These are phyloP conservation scores for Cicer judaicum DNA, from an alignment of 306 rosid species.

Conservation along the genomic window DNA sequence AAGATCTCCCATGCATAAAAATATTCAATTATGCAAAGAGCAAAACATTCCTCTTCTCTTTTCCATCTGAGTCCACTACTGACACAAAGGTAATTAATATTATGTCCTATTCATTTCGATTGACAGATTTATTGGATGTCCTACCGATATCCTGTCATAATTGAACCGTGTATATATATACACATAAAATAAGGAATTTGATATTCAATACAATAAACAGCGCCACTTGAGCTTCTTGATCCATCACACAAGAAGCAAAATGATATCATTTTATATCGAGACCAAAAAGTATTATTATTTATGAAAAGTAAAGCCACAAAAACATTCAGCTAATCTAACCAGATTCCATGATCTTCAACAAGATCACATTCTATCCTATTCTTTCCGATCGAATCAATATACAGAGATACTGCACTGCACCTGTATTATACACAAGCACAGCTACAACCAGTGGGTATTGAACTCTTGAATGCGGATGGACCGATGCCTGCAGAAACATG, in stretches of 20 bases:
- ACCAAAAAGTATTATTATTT: constrained; percentile 54
- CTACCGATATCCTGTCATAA: constrained; percentile 32
- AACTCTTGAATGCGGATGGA: constrained; percentile 38
- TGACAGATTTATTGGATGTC: constrained; percentile 28
- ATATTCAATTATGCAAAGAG: background rate
- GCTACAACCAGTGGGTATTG: constrained; percentile 31
- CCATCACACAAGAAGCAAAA: constrained; percentile 48
- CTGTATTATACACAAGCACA: constrained; percentile 50
- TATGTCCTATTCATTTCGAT: constrained; percentile 25
- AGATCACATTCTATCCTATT: constrained; percentile 63
- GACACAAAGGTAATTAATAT: constrained; percentile 22
- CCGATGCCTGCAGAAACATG: constrained; percentile 54
- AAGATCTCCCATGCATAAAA: background rate
- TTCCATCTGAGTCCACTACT: background rate
- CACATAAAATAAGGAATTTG: constrained; percentile 41
- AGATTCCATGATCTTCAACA: constrained; percentile 53
- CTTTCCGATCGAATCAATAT: constrained; percentile 62
- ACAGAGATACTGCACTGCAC: constrained; percentile 49
- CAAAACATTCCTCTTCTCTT: background rate
- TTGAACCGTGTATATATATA: constrained; percentile 41
- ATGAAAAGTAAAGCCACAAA: constrained; percentile 47
- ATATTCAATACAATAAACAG: constrained; percentile 38
- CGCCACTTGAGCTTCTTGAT: constrained; percentile 46
- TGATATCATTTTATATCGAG: constrained; percentile 40
- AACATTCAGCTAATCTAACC: constrained; percentile 61